Evolutionary conservation across 2,329 filamentous ascomycete genomes (phyloP).

Genomic region (Fusarium xylarioides): DNA sequence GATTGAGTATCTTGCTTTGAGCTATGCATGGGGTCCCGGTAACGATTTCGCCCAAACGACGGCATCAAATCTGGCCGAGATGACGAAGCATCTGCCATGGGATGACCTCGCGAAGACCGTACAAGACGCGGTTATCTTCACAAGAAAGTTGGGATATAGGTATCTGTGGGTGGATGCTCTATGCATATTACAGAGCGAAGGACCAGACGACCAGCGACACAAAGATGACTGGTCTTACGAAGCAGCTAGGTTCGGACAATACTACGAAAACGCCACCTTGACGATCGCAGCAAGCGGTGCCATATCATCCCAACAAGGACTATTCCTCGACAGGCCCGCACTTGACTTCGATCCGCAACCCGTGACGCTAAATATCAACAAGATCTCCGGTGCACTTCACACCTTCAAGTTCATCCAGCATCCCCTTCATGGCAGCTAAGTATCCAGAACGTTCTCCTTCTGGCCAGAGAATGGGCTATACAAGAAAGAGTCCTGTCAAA

Average conservation of each 20-base stretch:
- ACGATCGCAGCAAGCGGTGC: background rate
- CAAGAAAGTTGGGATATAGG: background rate
- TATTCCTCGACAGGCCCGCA: background rate
- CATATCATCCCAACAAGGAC: background rate
- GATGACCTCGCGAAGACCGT: background rate
- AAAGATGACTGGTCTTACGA: background rate
- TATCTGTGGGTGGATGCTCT: constrained; percentile 6
- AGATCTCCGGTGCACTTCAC: background rate
- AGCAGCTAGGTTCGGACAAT: background rate
- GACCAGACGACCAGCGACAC: background rate
- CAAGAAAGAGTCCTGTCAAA: background rate
- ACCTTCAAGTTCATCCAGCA: background rate
- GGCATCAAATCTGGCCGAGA: background rate
- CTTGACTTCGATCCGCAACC: background rate
- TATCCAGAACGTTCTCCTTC: background rate
- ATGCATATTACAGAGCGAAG: background rate
- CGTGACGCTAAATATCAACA: background rate
- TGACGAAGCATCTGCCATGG: background rate
- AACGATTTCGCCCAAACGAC: background rate
- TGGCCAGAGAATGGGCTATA: background rate
- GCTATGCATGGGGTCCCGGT: constrained; percentile 1
- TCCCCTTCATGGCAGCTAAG: background rate
- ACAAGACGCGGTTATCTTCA: background rate
- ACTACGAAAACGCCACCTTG: background rate
- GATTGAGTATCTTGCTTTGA: background rate